Evolutionary conservation across 2,329 filamentous ascomycete species (phyloP).

Genomic region (Pseudophaeomoniella oleicola): DNA sequence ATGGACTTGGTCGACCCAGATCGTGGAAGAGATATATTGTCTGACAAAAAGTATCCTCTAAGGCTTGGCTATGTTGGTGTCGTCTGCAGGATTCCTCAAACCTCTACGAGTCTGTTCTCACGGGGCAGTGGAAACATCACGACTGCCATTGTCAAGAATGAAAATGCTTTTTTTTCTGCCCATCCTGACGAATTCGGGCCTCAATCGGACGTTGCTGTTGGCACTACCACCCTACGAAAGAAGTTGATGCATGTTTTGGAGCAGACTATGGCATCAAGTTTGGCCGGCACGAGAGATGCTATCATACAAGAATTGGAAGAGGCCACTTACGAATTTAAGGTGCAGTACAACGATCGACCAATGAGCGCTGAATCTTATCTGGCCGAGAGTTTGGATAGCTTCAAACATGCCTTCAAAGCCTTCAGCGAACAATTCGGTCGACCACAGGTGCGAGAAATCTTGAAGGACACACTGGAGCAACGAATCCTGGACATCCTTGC

Average conservation of each 20-base stretch:
- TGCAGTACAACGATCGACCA: conserved; percentile 95
- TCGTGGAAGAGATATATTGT: conserved; percentile 64
- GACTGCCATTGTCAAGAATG: conserved; percentile 71
- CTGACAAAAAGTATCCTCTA: conserved; percentile 83
- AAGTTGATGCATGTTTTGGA: conserved; percentile 96
- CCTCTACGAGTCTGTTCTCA: conserved; percentile 58
- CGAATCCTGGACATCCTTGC: conserved; percentile 86
- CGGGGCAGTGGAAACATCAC: conserved; percentile 68
- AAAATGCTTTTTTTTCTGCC: conserved; percentile 70
- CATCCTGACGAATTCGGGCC: conserved; percentile 70
- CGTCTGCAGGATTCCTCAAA: conserved; percentile 64
- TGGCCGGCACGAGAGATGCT: conserved; percentile 78
- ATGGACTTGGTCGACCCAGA: conserved; percentile 89
- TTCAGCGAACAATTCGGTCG: conserved; percentile 84
- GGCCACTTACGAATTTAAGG: conserved; percentile 96
- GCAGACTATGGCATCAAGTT: conserved; percentile 87
- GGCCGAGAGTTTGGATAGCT: conserved; percentile 83
- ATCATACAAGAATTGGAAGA: conserved; percentile 93
- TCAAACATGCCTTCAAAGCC: conserved; percentile 95
- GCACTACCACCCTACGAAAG: conserved; percentile 75
- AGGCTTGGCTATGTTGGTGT: conserved; percentile 95
- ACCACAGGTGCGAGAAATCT: conserved; percentile 70
- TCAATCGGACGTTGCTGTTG: conserved; percentile 58
- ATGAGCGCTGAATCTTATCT: conserved; percentile 93
- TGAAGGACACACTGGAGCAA: conserved; percentile 89